Evolutionary conservation across 345 rosid species (phyloP), one percentile per base, ranked within the genome.

Genomic region (Populus davidiana): DNA sequence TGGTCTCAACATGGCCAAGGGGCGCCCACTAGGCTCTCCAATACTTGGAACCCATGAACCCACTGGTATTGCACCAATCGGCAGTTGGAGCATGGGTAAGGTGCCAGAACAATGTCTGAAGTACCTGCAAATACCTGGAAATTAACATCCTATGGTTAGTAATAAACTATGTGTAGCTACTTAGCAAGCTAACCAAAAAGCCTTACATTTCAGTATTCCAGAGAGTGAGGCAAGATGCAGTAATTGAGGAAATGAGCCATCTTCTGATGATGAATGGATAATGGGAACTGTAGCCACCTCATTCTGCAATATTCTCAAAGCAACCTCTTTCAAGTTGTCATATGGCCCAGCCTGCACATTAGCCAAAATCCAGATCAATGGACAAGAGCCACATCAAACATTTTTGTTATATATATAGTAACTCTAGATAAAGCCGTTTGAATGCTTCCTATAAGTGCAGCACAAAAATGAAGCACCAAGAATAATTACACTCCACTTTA

Each of bases 111-210:
- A 78, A 78, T 82, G 69, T 74, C 71, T 78, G 44, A 78, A 82
- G 72, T 82, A 74, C 79, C 84, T 78, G 81, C 81, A 82, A 65
- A 82, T 74, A 75, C 84, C 84, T 82, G 84, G 47, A 78, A 41
- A 78, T 56, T 75, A 78, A 78, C 25, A 66, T 78, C 69, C 71
- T 13, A 23, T 59, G 9, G 77, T 74, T 69, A 77, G 71, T 69
- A 27, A 62, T 23, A 39, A 78, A 27, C 6, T 16, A 35, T 20
- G 13, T 21, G 25, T 61, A 63, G 39, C 35, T 61, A 49, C n/a
- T 54, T 66, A 65, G 77, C 63, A 68, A 77, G 23, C 67, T 47
- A 64, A 36, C 23, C 7, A 62, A 77, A 68, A 77, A 62, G 27
- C 27, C 81, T 78, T 74, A 82, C 84, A 78, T 75, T 82, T 75